These are phyloP conservation scores for Corchorus olitorius DNA, from an alignment of 345 rosid species.

Conservation along the genomic window DNA sequence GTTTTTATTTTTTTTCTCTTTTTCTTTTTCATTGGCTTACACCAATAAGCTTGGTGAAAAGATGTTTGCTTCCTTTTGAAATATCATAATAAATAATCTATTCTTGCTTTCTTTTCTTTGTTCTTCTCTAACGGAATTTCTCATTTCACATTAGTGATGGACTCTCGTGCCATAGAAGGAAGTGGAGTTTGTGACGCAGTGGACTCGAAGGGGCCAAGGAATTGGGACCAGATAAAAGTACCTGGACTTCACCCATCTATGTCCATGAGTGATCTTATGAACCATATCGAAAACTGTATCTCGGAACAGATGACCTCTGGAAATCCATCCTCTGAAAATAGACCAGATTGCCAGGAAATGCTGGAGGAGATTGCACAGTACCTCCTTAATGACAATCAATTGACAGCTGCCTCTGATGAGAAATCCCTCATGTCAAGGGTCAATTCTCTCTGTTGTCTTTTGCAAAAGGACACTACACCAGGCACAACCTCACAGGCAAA, in stretches of 20 bases:
- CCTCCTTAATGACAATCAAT: constrained; percentile 79
- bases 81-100: background rate
- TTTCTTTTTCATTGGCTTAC: background rate
- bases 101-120: background rate
- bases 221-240: constrained; percentile 83
- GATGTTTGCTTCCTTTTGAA: background rate
- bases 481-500: constrained; percentile 53
- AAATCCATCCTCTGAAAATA: constrained; percentile 43
- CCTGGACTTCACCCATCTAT: constrained; percentile 87
- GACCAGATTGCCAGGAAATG: constrained; percentile 50
- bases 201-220: constrained; percentile 52
- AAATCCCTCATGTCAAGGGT: constrained; percentile 96
- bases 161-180: constrained; percentile 61
- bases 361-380: constrained; percentile 84
- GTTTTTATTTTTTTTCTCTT: background rate
- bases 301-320: constrained; percentile 68
- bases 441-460: constrained; percentile 90
- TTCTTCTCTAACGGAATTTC: constrained; percentile 16
- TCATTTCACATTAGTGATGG: constrained; percentile 50
- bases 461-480: constrained; percentile 71
- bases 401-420: constrained; percentile 75
- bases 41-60: background rate
- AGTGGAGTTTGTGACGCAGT: constrained; percentile 57
- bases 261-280: constrained; percentile 87
- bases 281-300: constrained; percentile 66